Conservation (phyloP, 768 basidiomycete species). For the Amanita polypyramis region DNA sequence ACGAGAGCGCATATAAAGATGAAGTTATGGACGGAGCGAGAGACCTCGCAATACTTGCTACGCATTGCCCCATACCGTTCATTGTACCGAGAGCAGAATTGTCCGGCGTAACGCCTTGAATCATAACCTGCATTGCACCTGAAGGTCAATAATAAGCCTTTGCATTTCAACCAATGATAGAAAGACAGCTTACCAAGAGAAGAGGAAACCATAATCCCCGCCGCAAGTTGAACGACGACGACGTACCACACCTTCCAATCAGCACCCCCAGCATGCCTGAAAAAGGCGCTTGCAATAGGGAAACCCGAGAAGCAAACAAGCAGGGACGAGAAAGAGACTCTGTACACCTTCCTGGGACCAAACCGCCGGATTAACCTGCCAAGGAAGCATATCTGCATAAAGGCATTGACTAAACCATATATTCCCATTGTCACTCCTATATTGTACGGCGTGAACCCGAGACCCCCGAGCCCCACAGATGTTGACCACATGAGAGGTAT, state of each 20-base stretch:
- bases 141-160: neutral
- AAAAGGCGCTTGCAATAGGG: constrained; percentile 5
- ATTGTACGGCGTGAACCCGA: constrained; percentile 37
- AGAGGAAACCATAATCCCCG: neutral
- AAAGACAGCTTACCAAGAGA: neutral
- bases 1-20: constrained; percentile 5
- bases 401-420: constrained; percentile 40
- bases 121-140: neutral
- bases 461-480: constrained; percentile 43
- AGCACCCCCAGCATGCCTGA: neutral
- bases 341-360: constrained; percentile 31
- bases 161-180: neutral
- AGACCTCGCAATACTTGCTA: neutral
- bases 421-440: constrained; percentile 44
- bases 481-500: constrained; percentile 30
- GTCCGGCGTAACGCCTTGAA: neutral
- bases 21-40: constrained; percentile 1
- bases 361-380: constrained; percentile 31
- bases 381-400: constrained; percentile 41
- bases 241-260: neutral
- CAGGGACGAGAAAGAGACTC: constrained; percentile 19
- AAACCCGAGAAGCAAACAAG: constrained; percentile 11
- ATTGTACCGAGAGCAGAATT: neutral
- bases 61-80: constrained; percentile 3
- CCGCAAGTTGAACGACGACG: neutral